Conservation (phyloP, 805 yeast genomes). For the Teunomyces cretensis region DNA sequence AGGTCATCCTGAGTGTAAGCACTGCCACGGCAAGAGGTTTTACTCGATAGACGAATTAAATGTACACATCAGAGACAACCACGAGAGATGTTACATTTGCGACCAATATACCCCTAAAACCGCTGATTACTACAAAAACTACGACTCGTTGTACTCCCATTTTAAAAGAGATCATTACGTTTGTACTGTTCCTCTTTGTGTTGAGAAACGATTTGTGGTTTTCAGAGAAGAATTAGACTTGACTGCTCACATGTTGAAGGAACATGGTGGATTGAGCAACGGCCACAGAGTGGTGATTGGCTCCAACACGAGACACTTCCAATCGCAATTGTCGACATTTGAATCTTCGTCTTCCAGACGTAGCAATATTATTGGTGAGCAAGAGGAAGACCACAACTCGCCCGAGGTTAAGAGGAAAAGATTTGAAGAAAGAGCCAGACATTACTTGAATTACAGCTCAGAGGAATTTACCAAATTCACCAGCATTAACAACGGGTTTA, state of each 20-base stretch:
- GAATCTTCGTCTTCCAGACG: slow-evolving; percentile 18
- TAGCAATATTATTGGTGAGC: slow-evolving; percentile 16
- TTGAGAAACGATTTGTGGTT: slow-evolving; percentile 89
- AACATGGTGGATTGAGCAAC: slow-evolving; percentile 63
- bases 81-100: slow-evolving; percentile 89
- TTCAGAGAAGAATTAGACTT: slow-evolving; percentile 84
- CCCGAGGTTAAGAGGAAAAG: slow-evolving; percentile 55
- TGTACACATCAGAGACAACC: slow-evolving; percentile 76
- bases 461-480: slow-evolving; percentile 49
- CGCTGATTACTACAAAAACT: slow-evolving; percentile 66
- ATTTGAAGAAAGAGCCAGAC: slow-evolving; percentile 82
- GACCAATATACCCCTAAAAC: slow-evolving; percentile 66
- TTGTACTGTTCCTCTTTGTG: slow-evolving; percentile 74
- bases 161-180: slow-evolving; percentile 71
- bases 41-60: slow-evolving; percentile 87
- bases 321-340: slow-evolving; percentile 66
- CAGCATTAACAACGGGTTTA: slow-evolving; percentile 47
- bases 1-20: slow-evolving; percentile 88
- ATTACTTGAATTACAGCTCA: slow-evolving; percentile 60
- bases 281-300: slow-evolving; percentile 43
- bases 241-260: slow-evolving; percentile 82
- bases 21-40: slow-evolving; percentile 71
- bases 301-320: slow-evolving; percentile 40
- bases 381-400: slow-evolving; percentile 37
- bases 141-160: slow-evolving; percentile 72